Conservation (phyloP, 768 basidiomycete genomes). For the Gelatoporia subvermispora region DNA sequence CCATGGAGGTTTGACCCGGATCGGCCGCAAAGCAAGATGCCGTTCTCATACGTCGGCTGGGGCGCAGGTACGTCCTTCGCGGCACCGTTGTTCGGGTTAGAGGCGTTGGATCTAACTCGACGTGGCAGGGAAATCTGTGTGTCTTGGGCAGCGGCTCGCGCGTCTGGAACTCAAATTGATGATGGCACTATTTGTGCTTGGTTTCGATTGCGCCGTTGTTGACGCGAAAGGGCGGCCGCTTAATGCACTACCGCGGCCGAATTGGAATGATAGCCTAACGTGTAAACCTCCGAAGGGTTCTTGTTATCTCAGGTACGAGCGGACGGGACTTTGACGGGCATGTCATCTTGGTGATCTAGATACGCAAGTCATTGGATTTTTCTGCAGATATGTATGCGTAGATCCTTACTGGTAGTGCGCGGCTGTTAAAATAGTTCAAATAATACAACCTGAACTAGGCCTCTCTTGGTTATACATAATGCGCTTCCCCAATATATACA, state of each 20-base stretch:
- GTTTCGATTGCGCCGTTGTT: conserved; percentile 55
- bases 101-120: neutral
- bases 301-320: conserved; percentile 37
- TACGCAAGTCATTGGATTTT: too few relatives aligned
- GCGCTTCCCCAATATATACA: too few relatives aligned
- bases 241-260: conserved; percentile 49
- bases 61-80: conserved; percentile 56
- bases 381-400: too few relatives aligned
- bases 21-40: conserved; percentile 41
- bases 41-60: conserved; percentile 70
- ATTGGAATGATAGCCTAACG: conserved; percentile 74
- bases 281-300: conserved; percentile 56
- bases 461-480: too few relatives aligned
- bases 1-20: conserved; percentile 75
- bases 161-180: conserved; percentile 71
- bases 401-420: too few relatives aligned
- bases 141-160: conserved; percentile 71
- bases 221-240: conserved; percentile 45
- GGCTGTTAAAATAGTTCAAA: too few relatives aligned
- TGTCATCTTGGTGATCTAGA: too few relatives aligned
- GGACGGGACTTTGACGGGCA: conserved; percentile 1
- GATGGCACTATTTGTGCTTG: conserved; percentile 60
- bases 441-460: too few relatives aligned
- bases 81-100: neutral
- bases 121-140: conserved; percentile 56